A percentile compares a stretch with the other conserved stretches of the same genome.
Conservation (phyloP, 1,139 yeast species). For the Debaryomyces psychrophilus region DNA sequence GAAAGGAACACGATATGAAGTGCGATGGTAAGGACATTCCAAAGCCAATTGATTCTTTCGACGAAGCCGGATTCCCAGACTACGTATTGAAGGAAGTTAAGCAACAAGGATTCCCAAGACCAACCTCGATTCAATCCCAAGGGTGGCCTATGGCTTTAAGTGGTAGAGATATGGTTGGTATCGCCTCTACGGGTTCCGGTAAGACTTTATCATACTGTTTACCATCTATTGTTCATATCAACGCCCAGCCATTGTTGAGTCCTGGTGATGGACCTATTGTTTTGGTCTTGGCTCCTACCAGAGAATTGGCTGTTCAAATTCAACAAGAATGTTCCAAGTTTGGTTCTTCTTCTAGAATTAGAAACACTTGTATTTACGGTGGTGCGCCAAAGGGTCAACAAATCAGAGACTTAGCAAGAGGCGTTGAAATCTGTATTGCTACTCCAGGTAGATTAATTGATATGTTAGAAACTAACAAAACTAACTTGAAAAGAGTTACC, state of each 20-base stretch:
- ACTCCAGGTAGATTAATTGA: conserved; percentile 99
- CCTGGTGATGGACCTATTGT: conserved; percentile 98
- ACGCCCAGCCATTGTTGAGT: conserved; percentile 90
- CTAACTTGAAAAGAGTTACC: conserved; percentile 94
- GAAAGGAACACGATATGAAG: conserved; percentile 85
- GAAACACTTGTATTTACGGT: conserved; percentile 98
- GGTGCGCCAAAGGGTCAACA: conserved; percentile 99
- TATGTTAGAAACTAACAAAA: conserved; percentile 93
- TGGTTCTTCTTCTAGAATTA: conserved; percentile 87
- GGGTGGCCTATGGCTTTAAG: conserved; percentile 99
- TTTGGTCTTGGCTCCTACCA: conserved; percentile 94
- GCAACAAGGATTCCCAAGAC: conserved; percentile 89
- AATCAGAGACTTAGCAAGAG: conserved; percentile 91
- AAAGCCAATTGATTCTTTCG: conserved; percentile 88
- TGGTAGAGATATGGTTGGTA: conserved; percentile 99
- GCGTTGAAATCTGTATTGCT: conserved; percentile 94
- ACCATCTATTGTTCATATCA: conserved; percentile 96
- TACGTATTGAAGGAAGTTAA: conserved; percentile 88
- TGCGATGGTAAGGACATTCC: conserved; percentile 85
- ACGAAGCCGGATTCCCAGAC: conserved; percentile 96
- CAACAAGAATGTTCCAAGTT: conserved; percentile 95
- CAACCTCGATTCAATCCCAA: conserved; percentile 97
- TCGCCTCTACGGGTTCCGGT: conserved; percentile 99
- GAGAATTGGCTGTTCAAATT: conserved; percentile 98
- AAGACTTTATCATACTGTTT: conserved; percentile 95